Evolutionary conservation across 768 basidiomycete species (phyloP).

Genomic region (Leccinum olivaceopallidum): DNA sequence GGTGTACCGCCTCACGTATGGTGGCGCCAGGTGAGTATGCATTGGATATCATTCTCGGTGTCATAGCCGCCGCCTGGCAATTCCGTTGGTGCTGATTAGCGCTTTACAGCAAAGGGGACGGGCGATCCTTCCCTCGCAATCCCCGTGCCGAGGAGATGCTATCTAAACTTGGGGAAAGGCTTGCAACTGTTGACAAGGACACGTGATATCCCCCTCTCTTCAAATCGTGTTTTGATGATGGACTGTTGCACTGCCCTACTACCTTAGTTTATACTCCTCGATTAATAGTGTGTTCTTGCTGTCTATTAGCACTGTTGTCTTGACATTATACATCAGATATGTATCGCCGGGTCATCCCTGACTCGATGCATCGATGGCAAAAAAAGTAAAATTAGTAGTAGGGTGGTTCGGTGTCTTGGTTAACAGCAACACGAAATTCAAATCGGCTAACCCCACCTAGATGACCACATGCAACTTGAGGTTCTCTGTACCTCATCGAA

Average conservation of each 20-base stretch:
- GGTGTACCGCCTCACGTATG: slow-evolving; percentile 53
- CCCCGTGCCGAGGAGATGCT: slow-evolving; percentile 66
- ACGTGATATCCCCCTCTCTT: slow-evolving; percentile 25
- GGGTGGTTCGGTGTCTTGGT: not conserved
- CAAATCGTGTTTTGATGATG: not conserved
- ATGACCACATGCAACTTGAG: not conserved
- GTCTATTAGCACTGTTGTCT: slow-evolving; percentile 8
- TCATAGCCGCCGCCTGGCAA: not conserved
- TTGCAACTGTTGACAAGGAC: slow-evolving; percentile 58
- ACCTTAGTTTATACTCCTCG: not conserved
- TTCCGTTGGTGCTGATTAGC: slow-evolving; percentile 1
- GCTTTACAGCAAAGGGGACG: slow-evolving; percentile 58
- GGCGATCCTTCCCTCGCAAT: slow-evolving; percentile 66
- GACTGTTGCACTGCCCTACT: not conserved
- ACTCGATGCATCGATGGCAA: not conserved
- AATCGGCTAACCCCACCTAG: not conserved
- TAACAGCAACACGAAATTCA: not conserved
- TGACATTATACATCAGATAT: slow-evolving; percentile 3
- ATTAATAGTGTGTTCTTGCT: slow-evolving; percentile 7
- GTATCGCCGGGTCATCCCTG: not conserved
- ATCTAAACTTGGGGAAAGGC: slow-evolving; percentile 59
- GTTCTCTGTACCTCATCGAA: too few relatives aligned
- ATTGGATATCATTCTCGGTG: not conserved
- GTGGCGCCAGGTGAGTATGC: slow-evolving; percentile 61
- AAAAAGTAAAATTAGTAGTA: not conserved